These are phyloP conservation scores for Ceratocystis albifundus DNA, from an alignment of 2,329 filamentous ascomycete species.

Conservation along the genomic window DNA sequence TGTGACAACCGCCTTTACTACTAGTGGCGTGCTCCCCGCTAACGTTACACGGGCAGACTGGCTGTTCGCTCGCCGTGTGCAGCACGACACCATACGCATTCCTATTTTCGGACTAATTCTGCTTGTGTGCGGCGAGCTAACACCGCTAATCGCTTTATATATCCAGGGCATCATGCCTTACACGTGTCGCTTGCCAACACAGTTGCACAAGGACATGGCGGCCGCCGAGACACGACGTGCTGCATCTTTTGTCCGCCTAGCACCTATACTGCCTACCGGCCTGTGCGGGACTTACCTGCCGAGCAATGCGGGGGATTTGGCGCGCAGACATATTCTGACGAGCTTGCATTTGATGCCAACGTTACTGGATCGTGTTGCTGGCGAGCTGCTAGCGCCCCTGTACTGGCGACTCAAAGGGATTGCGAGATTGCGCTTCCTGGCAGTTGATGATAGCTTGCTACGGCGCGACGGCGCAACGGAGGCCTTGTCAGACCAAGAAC, in stretches of 20 bases:
- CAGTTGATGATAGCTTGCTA: conserved; percentile 60
- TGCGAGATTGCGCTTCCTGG: conserved; percentile 50
- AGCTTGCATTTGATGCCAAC: conserved; percentile 37
- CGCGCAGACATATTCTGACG: conserved; percentile 33
- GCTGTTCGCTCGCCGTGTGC: conserved; percentile 56
- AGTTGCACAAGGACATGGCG: conserved; percentile 41
- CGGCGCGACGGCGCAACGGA: conserved; percentile 48
- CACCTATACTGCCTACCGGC: conserved; percentile 30
- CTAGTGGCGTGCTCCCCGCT: conserved; percentile 52
- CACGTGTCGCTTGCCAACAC: conserved; percentile 70
- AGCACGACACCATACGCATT: conserved; percentile 63
- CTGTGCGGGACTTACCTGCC: conserved; percentile 25
- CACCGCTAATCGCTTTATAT: conserved; percentile 64
- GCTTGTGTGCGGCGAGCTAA: conserved; percentile 72
- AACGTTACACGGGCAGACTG: conserved; percentile 52
- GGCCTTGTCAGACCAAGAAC: conserved; percentile 50
- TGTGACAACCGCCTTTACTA: conserved; percentile 27
- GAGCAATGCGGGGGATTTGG: conserved; percentile 22
- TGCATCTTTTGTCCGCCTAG: conserved; percentile 38
- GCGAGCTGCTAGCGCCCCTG: conserved; percentile 37
- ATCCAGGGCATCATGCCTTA: conserved; percentile 62
- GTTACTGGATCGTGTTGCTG: conserved; percentile 41
- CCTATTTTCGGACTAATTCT: conserved; percentile 68
- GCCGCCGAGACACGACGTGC: conserved; percentile 39
- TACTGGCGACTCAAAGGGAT: conserved; percentile 45